Evolutionary conservation across 768 basidiomycete genomes (phyloP), one percentile per base, ranked within the genome.

Genomic region (Rhodotorula taiwanensis): DNA sequence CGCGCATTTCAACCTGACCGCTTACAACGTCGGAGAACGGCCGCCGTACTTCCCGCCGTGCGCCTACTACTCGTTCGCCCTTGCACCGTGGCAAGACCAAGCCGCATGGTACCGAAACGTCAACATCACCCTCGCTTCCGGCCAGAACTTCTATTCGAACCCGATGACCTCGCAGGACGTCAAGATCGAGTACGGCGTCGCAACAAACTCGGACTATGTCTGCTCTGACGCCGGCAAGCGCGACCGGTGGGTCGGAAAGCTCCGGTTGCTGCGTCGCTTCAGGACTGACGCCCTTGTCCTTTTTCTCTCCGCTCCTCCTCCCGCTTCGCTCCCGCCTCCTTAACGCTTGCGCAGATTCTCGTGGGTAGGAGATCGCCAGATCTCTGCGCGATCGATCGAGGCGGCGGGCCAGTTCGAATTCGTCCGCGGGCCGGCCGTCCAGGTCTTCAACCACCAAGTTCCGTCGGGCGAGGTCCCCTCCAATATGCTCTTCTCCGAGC

Each of bases 91-190:
- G 54, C 42, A 44, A 14, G 54, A 55, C 28, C 41, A 43, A 42
- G 54, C 54, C 13, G 54, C 54, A 14, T 55, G 23, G 30, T 55
- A 43, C 25, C 54, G 54, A 16, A 55, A 55, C 42, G 28, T 55
- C n/a, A 51, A 51, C 49, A 23, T 51, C 28, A 51, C 28, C 5
- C 30, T 51, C 15, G 4, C 49, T 5, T 5, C 28, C 28, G 49
- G 49, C 49, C 15, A 15, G 28, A 51, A 31, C 49, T 51, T 23
- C n/a, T 51, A 51, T 30, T 31, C 28, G 15, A 52, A 41, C n/a
- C 20, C 20, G 34, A n/a, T 52, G 31, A 33, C 33, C 21, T 18
- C 20, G 14, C n/a, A 41, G 34, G 52, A 41, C 23, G 36, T 39
- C 11, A n/a, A 36, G 14, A 34, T 34, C 4, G 54, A 55, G 42